Base-by-base conservation (phyloP, 2,329 filamentous ascomycete genomes). In the Helotiales sp. region DNA sequence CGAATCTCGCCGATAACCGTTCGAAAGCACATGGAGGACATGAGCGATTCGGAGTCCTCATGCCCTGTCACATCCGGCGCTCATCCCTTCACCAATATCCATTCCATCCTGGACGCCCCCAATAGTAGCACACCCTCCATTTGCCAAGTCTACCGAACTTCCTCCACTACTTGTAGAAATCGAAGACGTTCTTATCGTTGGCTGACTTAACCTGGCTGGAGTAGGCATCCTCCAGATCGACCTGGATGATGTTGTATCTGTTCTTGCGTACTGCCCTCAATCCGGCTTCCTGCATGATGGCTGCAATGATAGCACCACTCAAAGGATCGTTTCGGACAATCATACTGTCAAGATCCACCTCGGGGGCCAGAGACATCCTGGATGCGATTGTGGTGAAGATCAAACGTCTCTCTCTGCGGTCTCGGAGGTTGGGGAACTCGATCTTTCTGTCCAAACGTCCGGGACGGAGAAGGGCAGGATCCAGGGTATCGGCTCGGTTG, bases 241-340 rank as follows among this genome's bases (percentile, higher is more conserved):
- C 89, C 84, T 99, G 96, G 77, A 99, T 98, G 79, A 99, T 99
- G 81, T 99, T 98, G 83, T 99, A 99, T 76, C 96, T 86, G 82
- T 99, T 98, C 89, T 97, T 98, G 76, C 95, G 87, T 71, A 98
- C 95, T 28, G 95, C 95, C 73, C 94, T 88, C 74, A 99, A 85
- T 73, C 96, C 96, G 34, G 96, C 96, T 82, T 99, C 96, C 81
- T 99, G 96, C 96, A 99, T 99, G 78, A 99, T 97, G 61, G 96
- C 96, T 57, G 96, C 94, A 78, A 99, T 99, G 75, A 99, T 91
- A 65, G 96, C 96, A 75, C 96, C 96, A 58, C 92, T 96, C 58
- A 99, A 84, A 1, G 96, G 96, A 78, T 99, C 96, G 78, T 98
- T 99, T 76, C 96, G 89, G 72, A 97, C 93, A 77, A 99, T 99